These are phyloP conservation scores for Coelastrella sp. DNA, from an alignment of 139 green algal genomes.

Conservation along the genomic window DNA sequence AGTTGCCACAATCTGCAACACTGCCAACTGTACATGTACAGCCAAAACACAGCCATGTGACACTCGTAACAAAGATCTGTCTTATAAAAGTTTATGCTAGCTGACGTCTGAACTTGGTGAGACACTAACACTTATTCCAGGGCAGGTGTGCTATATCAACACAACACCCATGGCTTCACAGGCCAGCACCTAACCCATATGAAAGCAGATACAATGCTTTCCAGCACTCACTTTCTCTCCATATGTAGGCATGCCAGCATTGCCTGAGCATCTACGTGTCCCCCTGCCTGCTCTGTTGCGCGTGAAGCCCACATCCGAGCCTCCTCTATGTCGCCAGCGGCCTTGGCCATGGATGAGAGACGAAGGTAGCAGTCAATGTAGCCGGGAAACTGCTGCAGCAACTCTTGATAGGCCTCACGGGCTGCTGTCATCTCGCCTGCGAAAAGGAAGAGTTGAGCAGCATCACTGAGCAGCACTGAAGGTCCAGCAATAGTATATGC, in stretches of 20 bases:
- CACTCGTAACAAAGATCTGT: no score
- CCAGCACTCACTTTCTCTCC: slow-evolving; percentile 55
- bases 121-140: no score
- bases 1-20: no score
- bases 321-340: slow-evolving; percentile 57
- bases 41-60: no score
- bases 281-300: slow-evolving; percentile 43
- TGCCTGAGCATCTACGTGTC: slow-evolving; percentile 72
- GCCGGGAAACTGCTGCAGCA: slow-evolving; percentile 75
- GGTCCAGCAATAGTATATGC: no score
- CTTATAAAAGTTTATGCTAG: no score
- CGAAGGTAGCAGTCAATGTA: slow-evolving; percentile 93
- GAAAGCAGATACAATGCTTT: no score
- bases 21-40: no score
- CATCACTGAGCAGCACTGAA: not conserved
- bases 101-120: no score
- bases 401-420: slow-evolving; percentile 67
- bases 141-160: no score
- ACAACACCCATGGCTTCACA: no score
- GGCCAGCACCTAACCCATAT: no score
- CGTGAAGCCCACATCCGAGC: slow-evolving; percentile 72
- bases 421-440: slow-evolving; percentile 55
- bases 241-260: slow-evolving; percentile 79
- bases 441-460: not conserved
- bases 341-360: slow-evolving; percentile 77